Conservation (phyloP, 371 early-diverging fungal species). For the Zopfochytrium polystomum region DNA sequence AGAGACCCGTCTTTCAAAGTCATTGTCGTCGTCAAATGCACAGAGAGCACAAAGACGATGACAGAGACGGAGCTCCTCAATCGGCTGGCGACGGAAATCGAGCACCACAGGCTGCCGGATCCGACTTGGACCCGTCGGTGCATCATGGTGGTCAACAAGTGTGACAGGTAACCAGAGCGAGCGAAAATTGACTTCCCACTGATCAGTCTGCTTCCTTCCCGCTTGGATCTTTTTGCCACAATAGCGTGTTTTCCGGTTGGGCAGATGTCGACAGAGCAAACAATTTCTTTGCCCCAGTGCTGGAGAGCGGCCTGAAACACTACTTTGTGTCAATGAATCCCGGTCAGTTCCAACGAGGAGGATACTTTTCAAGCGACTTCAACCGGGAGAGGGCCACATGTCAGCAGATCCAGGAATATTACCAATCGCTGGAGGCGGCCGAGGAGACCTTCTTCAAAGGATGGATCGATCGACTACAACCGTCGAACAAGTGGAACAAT, state of each 20-base stretch:
- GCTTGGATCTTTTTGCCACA: neutral
- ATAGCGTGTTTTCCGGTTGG: neutral
- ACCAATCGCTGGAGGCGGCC: neutral
- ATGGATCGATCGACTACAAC: neutral
- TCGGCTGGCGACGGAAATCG: neutral
- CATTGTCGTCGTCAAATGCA: neutral
- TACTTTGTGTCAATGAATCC: neutral
- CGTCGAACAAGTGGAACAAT: neutral
- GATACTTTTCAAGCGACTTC: no score
- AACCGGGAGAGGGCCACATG: neutral
- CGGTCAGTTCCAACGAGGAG: neutral
- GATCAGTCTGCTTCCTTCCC: neutral
- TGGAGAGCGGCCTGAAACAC: neutral
- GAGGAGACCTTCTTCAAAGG: neutral
- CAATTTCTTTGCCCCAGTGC: neutral
- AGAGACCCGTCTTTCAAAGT: neutral
- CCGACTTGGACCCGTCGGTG: neutral
- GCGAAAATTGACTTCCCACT: no score
- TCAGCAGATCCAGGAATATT: neutral
- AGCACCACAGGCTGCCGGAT: neutral
- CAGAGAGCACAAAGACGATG: neutral
- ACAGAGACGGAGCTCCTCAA: neutral
- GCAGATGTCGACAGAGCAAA: neutral
- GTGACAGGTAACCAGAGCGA: neutral
- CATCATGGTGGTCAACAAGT: constrained; percentile 1